Evolutionary conservation across 768 basidiomycete genomes (phyloP), one percentile per base, ranked within the genome.

Genomic region (Naganishia onofrii): DNA sequence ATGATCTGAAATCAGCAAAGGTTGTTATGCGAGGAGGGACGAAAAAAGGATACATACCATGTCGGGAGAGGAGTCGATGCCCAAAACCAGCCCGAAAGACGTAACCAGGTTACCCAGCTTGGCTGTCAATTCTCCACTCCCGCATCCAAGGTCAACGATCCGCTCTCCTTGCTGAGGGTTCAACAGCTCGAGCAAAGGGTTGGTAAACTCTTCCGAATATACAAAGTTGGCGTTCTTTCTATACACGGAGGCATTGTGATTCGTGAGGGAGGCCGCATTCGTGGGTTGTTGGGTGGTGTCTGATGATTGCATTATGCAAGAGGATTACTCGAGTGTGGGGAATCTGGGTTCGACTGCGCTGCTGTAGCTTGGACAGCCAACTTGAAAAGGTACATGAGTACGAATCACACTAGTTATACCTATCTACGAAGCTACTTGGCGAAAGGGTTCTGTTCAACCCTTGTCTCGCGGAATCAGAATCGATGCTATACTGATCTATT

Each of bases 41-140:
- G 26, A 55, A 23, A 48, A 5, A 17, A 38, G 38, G 13, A 38
- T 1, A 38, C 15, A 26, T 71, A 90, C 90, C 90, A 93, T 91
- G 73, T 85, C 86, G 71, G 86, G 82, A 74, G 87, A 91, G 34
- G 83, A 81, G 78, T 93, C 92, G 13, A 88, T 82, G 0, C 90
- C 92, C 13, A 89, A 84, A 2, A 90, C 85, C 21, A 84, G 53
- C 0, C 90, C 88, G 3, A 66, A 55, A 0, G 84, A 53, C 73
- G 83, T 77, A 6, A 93, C 89, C 19, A 84, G 74, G 15, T 84
- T 77, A 56, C 85, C 83, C 34, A 94, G 83, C 67, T 84, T 80
- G 57, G 85, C 72, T 0, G 89, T 90, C 17, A 93, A 81, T 72
- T 93, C 89, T 0, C 91, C 92, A 54, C 88, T 91, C 21, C 92